Evolutionary conservation across 2,329 filamentous ascomycete genomes (phyloP).

Genomic region (Verticillium longisporum): DNA sequence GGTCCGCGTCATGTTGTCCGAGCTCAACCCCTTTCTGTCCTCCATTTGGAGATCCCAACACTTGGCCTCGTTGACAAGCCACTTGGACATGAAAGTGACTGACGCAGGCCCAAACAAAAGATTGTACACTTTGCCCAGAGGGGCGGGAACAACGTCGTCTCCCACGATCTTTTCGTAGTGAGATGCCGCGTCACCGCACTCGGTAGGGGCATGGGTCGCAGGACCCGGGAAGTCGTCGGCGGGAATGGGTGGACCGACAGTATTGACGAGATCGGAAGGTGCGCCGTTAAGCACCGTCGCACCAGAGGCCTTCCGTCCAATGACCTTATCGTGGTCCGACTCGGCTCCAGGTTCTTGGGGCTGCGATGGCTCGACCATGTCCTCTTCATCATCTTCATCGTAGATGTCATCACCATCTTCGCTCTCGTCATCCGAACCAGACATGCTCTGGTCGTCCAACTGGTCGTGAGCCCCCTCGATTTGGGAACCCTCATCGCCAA

Average conservation of each 20-base stretch:
- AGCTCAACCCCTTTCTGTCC: slow-evolving; percentile 70
- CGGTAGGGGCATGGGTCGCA: slow-evolving; percentile 72
- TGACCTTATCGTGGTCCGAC: slow-evolving; percentile 52
- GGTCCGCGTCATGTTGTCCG: slow-evolving; percentile 66
- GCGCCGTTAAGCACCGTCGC: slow-evolving; percentile 36
- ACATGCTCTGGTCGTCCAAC: slow-evolving; percentile 40
- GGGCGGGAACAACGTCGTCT: slow-evolving; percentile 80
- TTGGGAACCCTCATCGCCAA: slow-evolving; percentile 17
- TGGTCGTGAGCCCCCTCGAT: slow-evolving; percentile 18
- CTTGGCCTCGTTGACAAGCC: slow-evolving; percentile 81
- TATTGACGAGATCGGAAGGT: slow-evolving; percentile 41
- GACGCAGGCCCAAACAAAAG: slow-evolving; percentile 81
- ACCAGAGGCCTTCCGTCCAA: slow-evolving; percentile 68
- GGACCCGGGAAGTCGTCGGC: slow-evolving; percentile 75
- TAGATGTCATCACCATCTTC: slow-evolving; percentile 72
- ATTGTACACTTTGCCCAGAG: slow-evolving; percentile 85
- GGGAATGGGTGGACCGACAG: slow-evolving; percentile 33
- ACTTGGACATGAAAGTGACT: slow-evolving; percentile 75
- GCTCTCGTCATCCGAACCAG: slow-evolving; percentile 52
- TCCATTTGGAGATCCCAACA: slow-evolving; percentile 82
- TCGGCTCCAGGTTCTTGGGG: slow-evolving; percentile 36
- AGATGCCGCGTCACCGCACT: slow-evolving; percentile 69
- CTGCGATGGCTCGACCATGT: slow-evolving; percentile 31
- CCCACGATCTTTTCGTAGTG: slow-evolving; percentile 83
- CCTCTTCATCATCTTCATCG: slow-evolving; percentile 72